Evolutionary conservation across 2,329 filamentous ascomycete species (phyloP).

Genomic region (Aspergillus fumigatiaffinis): DNA sequence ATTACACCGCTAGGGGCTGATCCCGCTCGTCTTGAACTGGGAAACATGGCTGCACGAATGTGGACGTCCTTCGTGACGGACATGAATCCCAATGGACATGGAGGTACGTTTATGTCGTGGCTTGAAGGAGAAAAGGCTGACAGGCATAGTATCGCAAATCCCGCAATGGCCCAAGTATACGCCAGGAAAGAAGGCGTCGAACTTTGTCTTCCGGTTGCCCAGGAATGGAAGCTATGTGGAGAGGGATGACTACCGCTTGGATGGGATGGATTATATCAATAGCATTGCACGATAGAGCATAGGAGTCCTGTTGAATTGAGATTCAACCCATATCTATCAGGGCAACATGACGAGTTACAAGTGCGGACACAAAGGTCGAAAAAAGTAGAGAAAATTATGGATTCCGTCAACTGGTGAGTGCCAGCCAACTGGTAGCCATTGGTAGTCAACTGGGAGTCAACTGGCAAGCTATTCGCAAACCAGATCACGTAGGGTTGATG

Average conservation of each 20-base stretch:
- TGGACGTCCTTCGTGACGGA: conserved; percentile 29
- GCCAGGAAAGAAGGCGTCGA: conserved; percentile 6
- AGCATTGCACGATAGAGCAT: conserved; percentile 19
- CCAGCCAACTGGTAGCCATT: not conserved
- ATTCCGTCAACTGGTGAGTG: not conserved
- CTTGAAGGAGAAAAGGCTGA: not conserved
- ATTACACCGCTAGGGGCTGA: conserved; percentile 25
- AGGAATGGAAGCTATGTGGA: conserved; percentile 24
- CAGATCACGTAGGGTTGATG: not conserved
- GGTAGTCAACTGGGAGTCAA: not conserved
- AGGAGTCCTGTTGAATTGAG: not conserved
- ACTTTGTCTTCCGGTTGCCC: conserved; percentile 29
- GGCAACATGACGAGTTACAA: not conserved
- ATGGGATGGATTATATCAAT: conserved; percentile 27
- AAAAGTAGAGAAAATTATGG: not conserved
- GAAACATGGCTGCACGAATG: conserved; percentile 28
- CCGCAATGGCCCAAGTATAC: conserved; percentile 23
- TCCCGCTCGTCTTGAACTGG: conserved; percentile 22
- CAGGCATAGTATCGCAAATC: conserved; percentile 16
- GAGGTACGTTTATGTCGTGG: conserved; percentile 13
- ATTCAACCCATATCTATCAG: not conserved
- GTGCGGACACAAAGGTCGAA: not conserved
- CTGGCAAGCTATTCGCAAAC: not conserved
- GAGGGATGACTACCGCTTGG: conserved; percentile 21
- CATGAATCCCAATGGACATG: conserved; percentile 27